Evolutionary conservation across 169 alveolate species (phyloP), one percentile per base, ranked within the genome.

Genomic region (Plasmodium coatneyi): DNA sequence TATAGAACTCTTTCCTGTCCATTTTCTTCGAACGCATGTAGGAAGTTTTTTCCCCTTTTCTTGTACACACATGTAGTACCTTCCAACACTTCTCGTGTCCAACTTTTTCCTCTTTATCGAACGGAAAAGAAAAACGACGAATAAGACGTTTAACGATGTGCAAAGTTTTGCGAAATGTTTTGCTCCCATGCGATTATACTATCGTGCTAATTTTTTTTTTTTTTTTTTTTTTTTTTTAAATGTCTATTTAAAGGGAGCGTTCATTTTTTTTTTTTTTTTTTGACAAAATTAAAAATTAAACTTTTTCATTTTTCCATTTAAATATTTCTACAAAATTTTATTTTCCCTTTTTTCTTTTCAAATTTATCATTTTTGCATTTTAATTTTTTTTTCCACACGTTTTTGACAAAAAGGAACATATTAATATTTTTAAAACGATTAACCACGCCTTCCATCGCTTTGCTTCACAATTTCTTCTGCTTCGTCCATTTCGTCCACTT

Each of bases 161-260:
- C 76, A 66, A 66, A 66, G 76, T 25, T 66, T 66, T 28, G 76
- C 76, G 36, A 66, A 7, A 7, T 66, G 12, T 66, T 60, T 60
- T 46, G 56, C 56, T 1, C 12, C 12, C 30, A n/a, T 36, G 49
- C 14, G 83, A 76, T 30, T 16, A 49, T 78, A 78, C 25, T 25
- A 7, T 78, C 19, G 6, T 78, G 54, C 46, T 5, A 76, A 78
- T 32, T 28, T 74, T 30, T 74, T 74, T 74, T 74, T 28, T 22
- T n/a, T n/a, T n/a, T n/a, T 78, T 34, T 80, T 49, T 43, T 39
- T 46, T 54, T 41, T 79, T 79, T 39, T 3, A 36, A 36, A n/a
- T 46, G 60, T 46, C 87, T 49, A 52, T 80, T 80, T 80, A 80
- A 80, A 52, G n/a, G 43, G 52, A 80, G 43, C 87, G 30, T 22